A percentile compares a stretch with the other conserved stretches of the same genome.
phyloP scores from a whole-genome alignment of 2,329 filamentous ascomycete species.

The Colletotrichum scovillei region DNA sequence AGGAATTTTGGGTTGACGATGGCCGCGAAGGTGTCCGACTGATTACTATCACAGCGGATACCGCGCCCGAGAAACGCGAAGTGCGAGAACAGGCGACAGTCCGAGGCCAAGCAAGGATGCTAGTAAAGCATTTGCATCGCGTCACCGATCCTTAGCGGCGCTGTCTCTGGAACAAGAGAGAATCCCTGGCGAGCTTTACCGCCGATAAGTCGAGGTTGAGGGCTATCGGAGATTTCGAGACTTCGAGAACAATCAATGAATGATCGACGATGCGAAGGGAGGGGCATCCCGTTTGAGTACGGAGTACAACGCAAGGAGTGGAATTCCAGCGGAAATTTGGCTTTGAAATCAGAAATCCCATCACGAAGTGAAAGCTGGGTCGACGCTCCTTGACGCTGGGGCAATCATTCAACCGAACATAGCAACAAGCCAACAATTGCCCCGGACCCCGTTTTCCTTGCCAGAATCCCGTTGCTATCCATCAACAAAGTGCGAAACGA shows the following conservation, averaged over 20 bases:
- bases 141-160: neutral
- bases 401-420: conserved; percentile 25
- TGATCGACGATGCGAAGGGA: conserved; percentile 14
- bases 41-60: conserved; percentile 13
- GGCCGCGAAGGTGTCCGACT: neutral
- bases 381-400: neutral
- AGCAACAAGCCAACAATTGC: conserved; percentile 10
- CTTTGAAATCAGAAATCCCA: conserved; percentile 34
- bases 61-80: neutral
- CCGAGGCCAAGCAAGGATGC: conserved; percentile 30
- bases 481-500: neutral
- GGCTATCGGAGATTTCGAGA: conserved; percentile 6
- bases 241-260: conserved; percentile 8
- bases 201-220: neutral
- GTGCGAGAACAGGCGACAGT: neutral
- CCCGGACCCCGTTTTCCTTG: conserved; percentile 11
- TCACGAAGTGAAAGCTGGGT: neutral
- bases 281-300: neutral
- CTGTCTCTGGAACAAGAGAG: neutral
- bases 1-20: conserved; percentile 40
- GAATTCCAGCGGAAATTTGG: conserved; percentile 25
- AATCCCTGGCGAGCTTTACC: neutral
- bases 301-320: neutral
- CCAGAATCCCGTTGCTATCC: neutral
- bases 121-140: conserved; percentile 1